A percentile compares a stretch with the other conserved stretches of the same genome.
These are phyloP conservation scores for Baudoinia panamericana DNA, from an alignment of 495 filamentous ascomycete species.

Conservation along the genomic window DNA sequence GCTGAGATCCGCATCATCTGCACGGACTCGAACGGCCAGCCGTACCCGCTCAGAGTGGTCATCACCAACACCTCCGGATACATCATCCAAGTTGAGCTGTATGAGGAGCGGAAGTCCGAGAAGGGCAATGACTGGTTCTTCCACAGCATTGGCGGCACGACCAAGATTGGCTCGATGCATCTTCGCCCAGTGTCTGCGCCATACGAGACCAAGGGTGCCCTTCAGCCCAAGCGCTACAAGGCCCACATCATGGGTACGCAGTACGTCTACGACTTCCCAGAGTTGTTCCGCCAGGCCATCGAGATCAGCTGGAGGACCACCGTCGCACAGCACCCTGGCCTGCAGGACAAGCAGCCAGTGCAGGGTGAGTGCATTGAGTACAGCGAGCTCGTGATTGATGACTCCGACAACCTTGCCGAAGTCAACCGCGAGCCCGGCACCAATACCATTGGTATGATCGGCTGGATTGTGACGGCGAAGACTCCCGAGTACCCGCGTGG, in stretches of 20 bases:
- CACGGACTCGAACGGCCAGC: constrained; percentile 72
- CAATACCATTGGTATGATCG: constrained; percentile 95
- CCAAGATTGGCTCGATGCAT: constrained; percentile 92
- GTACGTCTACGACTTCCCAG: constrained; percentile 99
- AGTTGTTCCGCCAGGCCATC: constrained; percentile 95
- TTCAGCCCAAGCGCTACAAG: constrained; percentile 98
- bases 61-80: constrained; percentile 99
- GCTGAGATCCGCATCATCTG: constrained; percentile 98
- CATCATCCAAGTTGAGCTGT: constrained; percentile 94
- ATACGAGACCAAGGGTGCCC: constrained; percentile 95
- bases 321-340: constrained; percentile 51
- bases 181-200: constrained; percentile 79
- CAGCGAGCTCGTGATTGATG: constrained; percentile 86
- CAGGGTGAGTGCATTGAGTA: constrained; percentile 90
- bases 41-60: constrained; percentile 87
- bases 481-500: constrained; percentile 96
- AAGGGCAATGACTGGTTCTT: constrained; percentile 90
- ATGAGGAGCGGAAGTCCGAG: constrained; percentile 94
- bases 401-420: constrained; percentile 80
- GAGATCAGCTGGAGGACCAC: constrained; percentile 84
- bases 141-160: constrained; percentile 91
- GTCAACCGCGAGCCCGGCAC: constrained; percentile 87
- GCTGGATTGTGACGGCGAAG: constrained; percentile 90
- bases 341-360: constrained; percentile 69
- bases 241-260: constrained; percentile 98